phyloP scores from a whole-genome alignment of 2,329 filamentous ascomycete species.

The Sphaerulina vaccinii region DNA sequence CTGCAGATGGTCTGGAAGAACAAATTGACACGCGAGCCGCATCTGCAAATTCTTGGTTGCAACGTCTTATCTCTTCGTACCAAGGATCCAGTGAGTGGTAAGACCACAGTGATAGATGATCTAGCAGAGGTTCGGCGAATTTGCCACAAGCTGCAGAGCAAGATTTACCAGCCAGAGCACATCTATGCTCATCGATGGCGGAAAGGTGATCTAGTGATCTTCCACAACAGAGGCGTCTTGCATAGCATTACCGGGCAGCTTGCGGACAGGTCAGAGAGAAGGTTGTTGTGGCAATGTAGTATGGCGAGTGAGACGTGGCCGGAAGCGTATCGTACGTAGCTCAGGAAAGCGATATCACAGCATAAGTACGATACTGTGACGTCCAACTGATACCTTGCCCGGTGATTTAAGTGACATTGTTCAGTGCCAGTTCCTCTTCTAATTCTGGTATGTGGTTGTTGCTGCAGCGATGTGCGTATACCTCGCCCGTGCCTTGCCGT shows the following conservation, averaged over 20 bases:
- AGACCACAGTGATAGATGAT: conserved; percentile 22
- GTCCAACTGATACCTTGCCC: too few relatives aligned
- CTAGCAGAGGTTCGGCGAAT: conserved; percentile 29
- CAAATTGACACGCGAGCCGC: conserved; percentile 17
- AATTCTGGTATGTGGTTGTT: too few relatives aligned
- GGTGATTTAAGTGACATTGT: too few relatives aligned
- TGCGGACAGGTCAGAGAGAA: conserved; percentile 21
- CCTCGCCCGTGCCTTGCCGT: too few relatives aligned
- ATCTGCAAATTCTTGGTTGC: conserved; percentile 32
- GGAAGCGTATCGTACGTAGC: conserved; percentile 1
- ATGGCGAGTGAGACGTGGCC: conserved; percentile 14
- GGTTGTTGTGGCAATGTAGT: conserved; percentile 36
- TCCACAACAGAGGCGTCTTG: conserved; percentile 38
- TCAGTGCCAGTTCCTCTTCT: too few relatives aligned
- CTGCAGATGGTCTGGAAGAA: conserved; percentile 17
- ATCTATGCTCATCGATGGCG: conserved; percentile 39
- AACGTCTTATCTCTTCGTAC: conserved; percentile 28
- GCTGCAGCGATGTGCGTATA: too few relatives aligned
- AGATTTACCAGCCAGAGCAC: conserved; percentile 30
- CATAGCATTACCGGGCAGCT: conserved; percentile 38
- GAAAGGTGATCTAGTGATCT: conserved; percentile 37
- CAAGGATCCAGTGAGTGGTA: conserved; percentile 24
- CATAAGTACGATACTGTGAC: too few relatives aligned
- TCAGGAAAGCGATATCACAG: too few relatives aligned
- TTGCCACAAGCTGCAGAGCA: conserved; percentile 32